phyloP scores from a whole-genome alignment of 495 filamentous ascomycete species.

The Neurospora sp. region DNA sequence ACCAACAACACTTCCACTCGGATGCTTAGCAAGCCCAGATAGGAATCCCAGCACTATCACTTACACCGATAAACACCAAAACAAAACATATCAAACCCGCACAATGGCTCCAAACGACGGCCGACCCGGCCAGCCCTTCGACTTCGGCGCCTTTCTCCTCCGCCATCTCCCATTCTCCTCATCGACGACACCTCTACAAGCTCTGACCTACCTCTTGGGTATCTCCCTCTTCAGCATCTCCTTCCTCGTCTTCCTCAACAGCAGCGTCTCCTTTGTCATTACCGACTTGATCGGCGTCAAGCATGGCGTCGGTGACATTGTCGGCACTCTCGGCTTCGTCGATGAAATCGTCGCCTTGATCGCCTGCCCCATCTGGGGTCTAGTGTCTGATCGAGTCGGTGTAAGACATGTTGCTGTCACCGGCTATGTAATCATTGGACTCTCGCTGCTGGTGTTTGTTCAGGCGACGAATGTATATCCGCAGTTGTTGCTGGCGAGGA shows the following conservation, averaged over 20 bases:
- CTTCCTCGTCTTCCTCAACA: constrained; percentile 96
- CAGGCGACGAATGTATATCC: constrained; percentile 83
- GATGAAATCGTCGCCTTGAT: constrained; percentile 88
- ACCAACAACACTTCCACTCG: background rate
- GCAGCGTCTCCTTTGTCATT: constrained; percentile 85
- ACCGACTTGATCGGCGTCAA: constrained; percentile 76
- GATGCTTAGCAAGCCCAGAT: background rate
- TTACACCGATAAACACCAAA: background rate
- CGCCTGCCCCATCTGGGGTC: constrained; percentile 86
- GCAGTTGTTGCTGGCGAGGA: constrained; percentile 71
- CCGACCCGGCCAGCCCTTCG: background rate
- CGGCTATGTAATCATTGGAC: constrained; percentile 71
- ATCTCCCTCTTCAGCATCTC: constrained; percentile 93
- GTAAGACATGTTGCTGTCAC: constrained; percentile 69
- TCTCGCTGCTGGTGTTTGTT: constrained; percentile 70
- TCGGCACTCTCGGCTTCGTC: constrained; percentile 89
- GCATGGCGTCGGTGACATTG: constrained; percentile 72
- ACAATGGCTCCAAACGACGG: background rate
- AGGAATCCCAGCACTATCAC: background rate
- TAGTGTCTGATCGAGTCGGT: constrained; percentile 81
- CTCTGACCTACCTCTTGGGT: constrained; percentile 73
- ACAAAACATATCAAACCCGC: background rate
- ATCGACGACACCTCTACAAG: constrained; percentile 59
- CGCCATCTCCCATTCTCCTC: constrained; percentile 45
- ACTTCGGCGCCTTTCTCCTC: constrained; percentile 15